Conservation (phyloP, 495 filamentous ascomycete genomes). For the Sporormia fimetaria region DNA sequence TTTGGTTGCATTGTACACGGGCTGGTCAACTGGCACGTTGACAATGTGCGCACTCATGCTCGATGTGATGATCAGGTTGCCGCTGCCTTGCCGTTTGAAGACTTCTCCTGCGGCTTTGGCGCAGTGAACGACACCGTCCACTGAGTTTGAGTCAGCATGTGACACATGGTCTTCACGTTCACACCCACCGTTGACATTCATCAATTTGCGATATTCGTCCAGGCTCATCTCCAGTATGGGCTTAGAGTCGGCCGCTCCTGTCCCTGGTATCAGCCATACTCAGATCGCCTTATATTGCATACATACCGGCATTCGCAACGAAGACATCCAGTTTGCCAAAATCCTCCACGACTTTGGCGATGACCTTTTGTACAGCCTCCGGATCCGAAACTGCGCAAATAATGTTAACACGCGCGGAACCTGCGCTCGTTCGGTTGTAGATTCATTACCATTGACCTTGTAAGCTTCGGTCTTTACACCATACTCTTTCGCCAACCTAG, state of each 20-base stretch:
- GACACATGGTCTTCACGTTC: too few relatives aligned
- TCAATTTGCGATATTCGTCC: slow-evolving; percentile 38
- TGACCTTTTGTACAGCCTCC: slow-evolving; percentile 27
- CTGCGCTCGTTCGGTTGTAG: slow-evolving; percentile 13
- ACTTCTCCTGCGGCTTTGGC: slow-evolving; percentile 32
- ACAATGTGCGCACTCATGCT: slow-evolving; percentile 31
- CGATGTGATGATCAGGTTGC: slow-evolving; percentile 31
- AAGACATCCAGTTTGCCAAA: slow-evolving; percentile 42
- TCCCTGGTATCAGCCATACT: background rate
- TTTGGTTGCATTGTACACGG: slow-evolving; percentile 30
- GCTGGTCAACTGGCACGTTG: slow-evolving; percentile 30
- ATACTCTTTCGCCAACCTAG: slow-evolving; percentile 29
- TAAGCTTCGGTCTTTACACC: slow-evolving; percentile 33
- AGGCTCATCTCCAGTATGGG: slow-evolving; percentile 38
- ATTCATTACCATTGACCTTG: slow-evolving; percentile 31
- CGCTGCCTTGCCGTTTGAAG: slow-evolving; percentile 29
- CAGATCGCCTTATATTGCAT: background rate
- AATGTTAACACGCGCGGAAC: background rate
- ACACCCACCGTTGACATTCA: slow-evolving; percentile 25
- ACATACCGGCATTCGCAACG: slow-evolving; percentile 38
- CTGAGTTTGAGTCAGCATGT: too few relatives aligned
- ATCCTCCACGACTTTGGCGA: slow-evolving; percentile 34
- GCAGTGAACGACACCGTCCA: slow-evolving; percentile 29
- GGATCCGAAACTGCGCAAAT: slow-evolving; percentile 35
- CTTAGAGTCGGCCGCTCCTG: slow-evolving; percentile 39